Base-by-base conservation (phyloP, 805 yeast species). In the Yarrowia yakushimensis region DNA sequence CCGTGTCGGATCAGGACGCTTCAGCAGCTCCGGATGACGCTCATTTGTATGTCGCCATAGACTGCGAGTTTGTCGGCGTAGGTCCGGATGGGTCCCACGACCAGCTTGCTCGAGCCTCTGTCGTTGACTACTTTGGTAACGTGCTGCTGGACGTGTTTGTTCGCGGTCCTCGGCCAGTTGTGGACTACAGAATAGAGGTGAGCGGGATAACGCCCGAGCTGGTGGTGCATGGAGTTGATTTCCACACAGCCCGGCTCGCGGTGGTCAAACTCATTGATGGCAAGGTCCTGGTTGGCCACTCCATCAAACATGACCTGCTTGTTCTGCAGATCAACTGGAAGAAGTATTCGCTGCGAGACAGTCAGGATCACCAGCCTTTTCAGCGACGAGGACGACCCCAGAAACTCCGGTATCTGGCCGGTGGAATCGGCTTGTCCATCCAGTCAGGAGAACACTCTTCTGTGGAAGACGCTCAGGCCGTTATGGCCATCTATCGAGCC, bases 11-110 rank as follows among this genome's bases (percentile, higher is more conserved):
- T 7, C 31, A 22, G n/a, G 25, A 25, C 34, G 59, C 27, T 22
- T 23, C 55, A 3, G 12, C n/a, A 13, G 54, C 42, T 36, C 59
- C 59, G 5, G 0, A 2, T 7, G 59, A 52, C 23, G 42, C 42
- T 1, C 33, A 52, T 0, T 86, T 81, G 68, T 91, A 82, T 67
- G 65, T 91, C 1, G 90, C 97, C 0, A 82, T 92, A 64, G 98
- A 92, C 74, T 91, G 97, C 76, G 98, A 92, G 69, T 91, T 92
- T 77, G 97, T 92, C 1, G 97, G 97, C 7, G 86, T 88, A 1
- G 97, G 97, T 0, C 82, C 81, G 4, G 86, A 84, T 7, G 96
- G 96, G 3, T 63, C 70, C 10, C 69, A 69, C 39, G 84, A 90
- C 3, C 93, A 85, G 1, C 76, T 92, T n/a, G 97, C 96, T 0